Conservation (phyloP, 352 stramenopile genomes). For the Phytophthora sp. region DNA sequence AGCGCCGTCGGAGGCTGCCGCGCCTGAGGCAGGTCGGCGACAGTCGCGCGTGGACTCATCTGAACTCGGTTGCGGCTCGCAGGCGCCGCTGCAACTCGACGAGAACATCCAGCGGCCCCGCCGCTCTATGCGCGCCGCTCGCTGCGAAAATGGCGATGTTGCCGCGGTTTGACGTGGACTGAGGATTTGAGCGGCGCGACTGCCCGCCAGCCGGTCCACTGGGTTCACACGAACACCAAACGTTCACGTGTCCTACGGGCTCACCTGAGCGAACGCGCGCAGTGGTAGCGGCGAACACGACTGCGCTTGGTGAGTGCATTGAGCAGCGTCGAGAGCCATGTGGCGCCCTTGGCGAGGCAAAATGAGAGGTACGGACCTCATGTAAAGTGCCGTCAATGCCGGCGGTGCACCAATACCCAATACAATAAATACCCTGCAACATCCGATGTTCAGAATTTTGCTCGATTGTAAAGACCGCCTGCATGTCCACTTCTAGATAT, state of each 20-base stretch:
- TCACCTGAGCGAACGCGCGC: not conserved
- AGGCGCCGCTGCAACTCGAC: constrained; percentile 28
- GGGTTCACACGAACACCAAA: constrained; percentile 30
- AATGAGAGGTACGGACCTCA: not conserved
- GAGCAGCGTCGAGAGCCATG: too few species aligned
- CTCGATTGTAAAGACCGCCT: not conserved
- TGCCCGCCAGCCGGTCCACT: constrained; percentile 1
- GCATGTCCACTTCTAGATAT: not conserved
- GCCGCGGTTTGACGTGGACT: constrained; percentile 19
- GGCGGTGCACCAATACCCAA: not conserved
- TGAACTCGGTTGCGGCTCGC: constrained; percentile 3
- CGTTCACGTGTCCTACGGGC: constrained; percentile 15
- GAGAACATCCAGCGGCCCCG: constrained; percentile 31
- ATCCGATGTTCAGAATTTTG: not conserved
- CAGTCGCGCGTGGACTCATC: constrained; percentile 7
- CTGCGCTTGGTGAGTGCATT: too few species aligned
- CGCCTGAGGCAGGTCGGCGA: constrained; percentile 14
- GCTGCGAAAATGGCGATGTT: constrained; percentile 5
- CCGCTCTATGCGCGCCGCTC: constrained; percentile 15
- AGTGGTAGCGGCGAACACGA: not conserved
- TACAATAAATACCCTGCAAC: not conserved
- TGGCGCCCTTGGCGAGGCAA: too few species aligned
- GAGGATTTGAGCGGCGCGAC: constrained; percentile 16
- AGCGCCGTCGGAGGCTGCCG: too few species aligned
- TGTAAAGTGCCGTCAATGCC: not conserved